Base-by-base conservation (phyloP, 2,329 filamentous ascomycete species). In the Beauveria varroae region DNA sequence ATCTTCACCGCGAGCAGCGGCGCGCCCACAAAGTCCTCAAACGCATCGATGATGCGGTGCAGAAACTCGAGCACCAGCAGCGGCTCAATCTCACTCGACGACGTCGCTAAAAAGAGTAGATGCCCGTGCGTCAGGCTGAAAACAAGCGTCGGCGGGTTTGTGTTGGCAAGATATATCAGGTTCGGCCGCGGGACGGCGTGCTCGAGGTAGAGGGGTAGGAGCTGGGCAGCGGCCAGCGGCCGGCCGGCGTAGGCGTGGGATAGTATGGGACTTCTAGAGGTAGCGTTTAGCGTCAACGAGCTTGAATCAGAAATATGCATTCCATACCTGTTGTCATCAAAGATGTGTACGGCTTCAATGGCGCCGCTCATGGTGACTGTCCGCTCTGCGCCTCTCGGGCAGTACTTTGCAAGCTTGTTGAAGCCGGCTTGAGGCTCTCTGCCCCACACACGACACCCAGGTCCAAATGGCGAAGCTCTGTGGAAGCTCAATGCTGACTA, bases 261-360 rank as follows among this genome's bases (percentile, higher is more conserved):
- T 70, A 99, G 85, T 68, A 98, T 85, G 66, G 89, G 86, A 69
- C 85, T 88, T 76, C 93, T 96, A 67, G 46, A 55, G 26, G n/a
- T n/a, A 43, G 64, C 68, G 61, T 28, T 60, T 51, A 74, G 72
- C 68, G 52, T 37, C 41, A 47, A 28, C 18, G 59, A 62, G 63
- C 30, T 30, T 28, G 18, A 5, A 26, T 40, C 24, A 20, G 12
- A 5, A 16, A 34, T 41, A 41, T 12, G 18, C 20, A 52, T 61
- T 8, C 43, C 30, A 46, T 79, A 96, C 93, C 93, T 91, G 77
- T 93, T 86, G 80, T 97, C 93, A 84, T 98, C 93, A 76, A 90
- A 97, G 73, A 99, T 92, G 80, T 98, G 93, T 71, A 99, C 82
- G 73, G 93, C 95, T 81, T 98, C 93, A 72, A 99, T 90, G 72